Conservation (phyloP, 768 basidiomycete genomes). For the Fomitopsis pulvina region DNA sequence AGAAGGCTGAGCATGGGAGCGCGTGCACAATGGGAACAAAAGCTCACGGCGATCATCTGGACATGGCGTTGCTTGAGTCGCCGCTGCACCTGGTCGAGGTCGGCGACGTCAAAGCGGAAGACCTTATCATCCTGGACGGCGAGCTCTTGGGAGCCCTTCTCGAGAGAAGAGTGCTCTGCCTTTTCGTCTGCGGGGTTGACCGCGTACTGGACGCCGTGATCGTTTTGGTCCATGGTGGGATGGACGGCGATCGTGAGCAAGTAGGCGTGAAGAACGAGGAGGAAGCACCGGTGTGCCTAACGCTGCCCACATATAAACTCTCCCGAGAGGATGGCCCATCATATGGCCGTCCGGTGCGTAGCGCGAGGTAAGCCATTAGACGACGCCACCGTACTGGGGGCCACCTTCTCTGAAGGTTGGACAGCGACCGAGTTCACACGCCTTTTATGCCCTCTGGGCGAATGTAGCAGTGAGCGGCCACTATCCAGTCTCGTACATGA, state of each 20-base stretch:
- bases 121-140: slow-evolving; percentile 18
- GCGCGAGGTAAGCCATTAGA: too few species aligned
- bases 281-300: background rate
- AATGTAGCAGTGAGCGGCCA: slow-evolving; percentile 75
- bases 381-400: too few species aligned
- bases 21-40: slow-evolving; percentile 16
- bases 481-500: slow-evolving; percentile 89
- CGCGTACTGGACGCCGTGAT: too few species aligned
- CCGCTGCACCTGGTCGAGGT: slow-evolving; percentile 66
- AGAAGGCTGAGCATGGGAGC: background rate
- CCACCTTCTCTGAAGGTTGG: slow-evolving; percentile 90
- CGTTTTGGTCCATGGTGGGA: too few species aligned
- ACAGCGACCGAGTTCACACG: slow-evolving; percentile 86
- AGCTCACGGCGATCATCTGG: slow-evolving; percentile 73
- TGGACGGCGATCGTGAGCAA: too few species aligned
- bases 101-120: slow-evolving; percentile 49
- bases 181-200: slow-evolving; percentile 21
- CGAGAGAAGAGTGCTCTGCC: slow-evolving; percentile 15
- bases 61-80: slow-evolving; percentile 73
- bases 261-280: too few species aligned
- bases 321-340: too few species aligned
- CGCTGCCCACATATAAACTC: too few species aligned
- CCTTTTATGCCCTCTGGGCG: slow-evolving; percentile 90
- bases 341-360: too few species aligned
- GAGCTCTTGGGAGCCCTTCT: slow-evolving; percentile 21